Evolutionary conservation across 1,284 basidiomycete genomes (phyloP), one percentile per base, ranked within the genome.

Genomic region (Neonothopanus nambi): DNA sequence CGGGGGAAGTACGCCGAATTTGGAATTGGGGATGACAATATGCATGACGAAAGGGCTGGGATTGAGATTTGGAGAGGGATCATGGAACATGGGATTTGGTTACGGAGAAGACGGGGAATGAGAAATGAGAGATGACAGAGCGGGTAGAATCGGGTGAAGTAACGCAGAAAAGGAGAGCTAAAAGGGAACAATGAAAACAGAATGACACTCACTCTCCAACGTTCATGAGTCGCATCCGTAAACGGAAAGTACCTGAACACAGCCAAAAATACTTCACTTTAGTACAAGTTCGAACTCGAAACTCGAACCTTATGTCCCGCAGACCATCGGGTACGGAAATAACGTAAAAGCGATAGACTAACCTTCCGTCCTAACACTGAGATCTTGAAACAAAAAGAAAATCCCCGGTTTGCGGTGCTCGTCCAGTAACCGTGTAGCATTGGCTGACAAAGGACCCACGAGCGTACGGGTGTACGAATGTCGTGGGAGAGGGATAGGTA

Each of bases 351-450:
- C 11, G 2, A n/a, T 11, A 49, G 13, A 64, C 63, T 20, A 55
- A 63, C 61, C 89, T 75, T 95, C 92, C 20, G 90, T 93, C 56
- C 93, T 81, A 52, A 95, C 87, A 38, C 89, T 92, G 44, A 95
- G 70, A 71, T 95, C 93, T 62, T 91, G 89, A 67, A 92, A 90
- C 54, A 93, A 82, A 72, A 93, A 94, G 70, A 90, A 94, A 57
- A 96, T 86, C 3, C 93, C 93, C 35, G 83, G 78, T 58, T 85
- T 85, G 54, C 89, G 86, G 67, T 93, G 82, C 65, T 92, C 90
- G 64, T 94, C 93, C 53, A 85, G 72, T 54, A 95, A 76, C 42
- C 88, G 83, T 65, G 87, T 89, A 23, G 92, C 93, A 64, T 91
- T 91, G 13, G 92, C 84, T 21, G 88, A 89, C 17, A 95, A 77